Base-by-base conservation (phyloP, 345 rosid species). In the Dipteronia dyeriana region DNA sequence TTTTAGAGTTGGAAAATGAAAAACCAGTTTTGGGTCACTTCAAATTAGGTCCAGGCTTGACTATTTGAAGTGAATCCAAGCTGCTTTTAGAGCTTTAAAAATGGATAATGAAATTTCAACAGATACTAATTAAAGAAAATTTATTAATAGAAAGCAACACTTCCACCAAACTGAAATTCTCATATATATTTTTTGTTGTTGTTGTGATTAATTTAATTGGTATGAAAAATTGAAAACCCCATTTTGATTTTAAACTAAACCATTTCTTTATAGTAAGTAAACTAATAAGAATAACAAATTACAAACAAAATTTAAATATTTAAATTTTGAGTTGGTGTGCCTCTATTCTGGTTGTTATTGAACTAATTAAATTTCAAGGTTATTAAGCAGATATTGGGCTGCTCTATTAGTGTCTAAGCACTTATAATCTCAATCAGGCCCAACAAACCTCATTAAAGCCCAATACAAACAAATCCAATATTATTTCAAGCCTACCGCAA, bases 101-200 rank as follows among this genome's bases (percentile, higher is more conserved):
- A 16, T 61, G 59, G 76, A 73, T 9, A 73, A 43, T 16, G 68
- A 73, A 73, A 22, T 73, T 73, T 43, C 54, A 61, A 25, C 57
- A 39, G 43, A 53, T 5, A 41, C 7, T 72, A 45, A 59, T 72
- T 59, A 72, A 56, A 59, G 3, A 13, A 54, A 14, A 60, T 60
- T 29, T 26, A 60, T 60, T 17, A 60, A 73, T 61, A 60, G 67
- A 41, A 73, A 60, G 54, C 56, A 60, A 6, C 61, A n/a, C 23
- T 49, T 34, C 34, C 62, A 54, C 75, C 65, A 71, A 71, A 34
- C 65, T 56, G 49, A 70, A 54, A 25, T 25, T 62, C 34, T 22
- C 16, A 9, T 23, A n/a, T n/a, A n/a, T n/a, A n/a, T n/a, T n/a
- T n/a, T 71, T 62, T 11, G 9, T 6, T 8, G 26, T 34, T 19